Evolutionary conservation across 78 protist genomes (phyloP), one percentile per base, ranked within the genome.

Genomic region (slime mould (Dictyostelium discoideum)): DNA sequence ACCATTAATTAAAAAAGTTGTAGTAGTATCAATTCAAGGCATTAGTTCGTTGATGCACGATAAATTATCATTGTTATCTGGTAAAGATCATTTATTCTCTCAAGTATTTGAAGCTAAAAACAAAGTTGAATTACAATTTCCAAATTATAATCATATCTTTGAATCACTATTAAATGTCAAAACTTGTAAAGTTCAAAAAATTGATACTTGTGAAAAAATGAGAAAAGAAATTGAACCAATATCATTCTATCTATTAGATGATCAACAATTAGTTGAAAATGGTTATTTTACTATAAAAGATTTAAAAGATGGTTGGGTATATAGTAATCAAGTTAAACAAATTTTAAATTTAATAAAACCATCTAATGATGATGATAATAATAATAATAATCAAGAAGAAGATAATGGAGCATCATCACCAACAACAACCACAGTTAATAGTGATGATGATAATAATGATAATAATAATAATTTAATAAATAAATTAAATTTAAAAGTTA

Each of bases 191-290:
- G 42, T 13, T 40, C 42, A 18, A 22, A 24, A 29, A 72, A 11
- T 18, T 24, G 82, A 29, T 48, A 26, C 5, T 60, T 22, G n/a
- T 26, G 50, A 69, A 69, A 24, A 11, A 69, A 50, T 48, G 50
- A 86, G 39, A 16, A 86, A 54, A 42, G 73, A 83, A 60, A 69
- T 88, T 29, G 88, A 93, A 77, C 92, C 87, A 29, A 69, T 20
- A 1, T 60, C 87, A 13, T 50, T n/a, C 14, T 93, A 93, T 67
- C 16, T 93, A 7, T 40, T 93, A 11, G 46, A 72, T 14, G 92
- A 93, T 13, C 60, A 82, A 24, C 87, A 93, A 18, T 46, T 93
- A 22, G 84, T 87, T 57, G 93, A 77, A 46, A 85, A 85, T 77
- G 93, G 93, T 7, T 93, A 80, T 80, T 85, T 85, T 13, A 14